A percentile compares a stretch with the other conserved stretches of the same genome.
phyloP scores from a whole-genome alignment of 106 monocot species.

The Ottelia alismoides region DNA sequence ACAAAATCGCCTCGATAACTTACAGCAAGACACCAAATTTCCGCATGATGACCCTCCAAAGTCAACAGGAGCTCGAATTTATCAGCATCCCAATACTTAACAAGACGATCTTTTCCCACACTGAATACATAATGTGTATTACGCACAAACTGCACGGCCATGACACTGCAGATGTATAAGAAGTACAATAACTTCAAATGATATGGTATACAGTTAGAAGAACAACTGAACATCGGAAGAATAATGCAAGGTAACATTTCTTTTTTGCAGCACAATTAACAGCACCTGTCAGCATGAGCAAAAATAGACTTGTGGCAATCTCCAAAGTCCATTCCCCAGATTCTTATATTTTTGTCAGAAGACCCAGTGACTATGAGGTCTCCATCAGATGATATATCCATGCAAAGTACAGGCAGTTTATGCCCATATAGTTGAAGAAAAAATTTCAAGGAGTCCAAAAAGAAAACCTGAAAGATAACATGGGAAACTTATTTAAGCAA shows the following conservation, averaged over 20 bases:
- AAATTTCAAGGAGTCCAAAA: conserved; percentile 72
- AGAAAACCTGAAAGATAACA: conserved; percentile 66
- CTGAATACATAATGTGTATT: conserved; percentile 95
- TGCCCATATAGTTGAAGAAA: conserved; percentile 78
- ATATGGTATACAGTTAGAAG: too few relatives aligned
- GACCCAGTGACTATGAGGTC: conserved; percentile 88
- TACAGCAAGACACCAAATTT: conserved; percentile 79
- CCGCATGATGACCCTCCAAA: conserved; percentile 94
- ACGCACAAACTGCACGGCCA: conserved; percentile 79
- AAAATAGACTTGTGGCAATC: conserved; percentile 91
- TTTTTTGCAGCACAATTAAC: too few relatives aligned
- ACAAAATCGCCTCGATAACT: conserved; percentile 87
- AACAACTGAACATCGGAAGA: too few relatives aligned
- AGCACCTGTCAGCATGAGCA: conserved; percentile 86
- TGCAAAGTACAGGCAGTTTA: conserved; percentile 82
- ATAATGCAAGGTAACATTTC: too few relatives aligned
- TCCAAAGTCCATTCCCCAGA: conserved; percentile 99
- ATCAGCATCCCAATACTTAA: conserved; percentile 99
- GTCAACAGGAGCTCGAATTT: conserved; percentile 86
- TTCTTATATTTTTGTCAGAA: conserved; percentile 91
- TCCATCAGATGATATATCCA: conserved; percentile 99
- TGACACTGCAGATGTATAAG: conserved; percentile 55
- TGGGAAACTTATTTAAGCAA: too few relatives aligned
- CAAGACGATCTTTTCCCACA: conserved; percentile 84
- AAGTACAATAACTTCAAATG: too few relatives aligned